Evolutionary conservation across 257 asterid genomes (phyloP).

Genomic region (Nemophila menziesii): DNA sequence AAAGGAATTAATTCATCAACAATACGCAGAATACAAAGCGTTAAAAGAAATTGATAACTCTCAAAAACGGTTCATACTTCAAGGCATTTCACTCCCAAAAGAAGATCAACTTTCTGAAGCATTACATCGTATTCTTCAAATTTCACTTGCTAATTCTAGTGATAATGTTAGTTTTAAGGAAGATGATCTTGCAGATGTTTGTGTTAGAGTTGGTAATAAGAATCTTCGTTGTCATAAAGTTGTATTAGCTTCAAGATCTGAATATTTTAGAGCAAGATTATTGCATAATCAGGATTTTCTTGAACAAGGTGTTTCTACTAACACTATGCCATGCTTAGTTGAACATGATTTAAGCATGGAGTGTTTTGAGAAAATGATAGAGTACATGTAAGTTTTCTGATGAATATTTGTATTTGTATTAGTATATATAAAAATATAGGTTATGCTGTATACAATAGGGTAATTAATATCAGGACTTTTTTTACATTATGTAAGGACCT

Average conservation of each 20-base stretch:
- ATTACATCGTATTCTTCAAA: slow-evolving; percentile 49
- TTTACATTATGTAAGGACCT: no score
- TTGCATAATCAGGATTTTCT: slow-evolving; percentile 63
- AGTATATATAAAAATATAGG: no score
- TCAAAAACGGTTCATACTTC: slow-evolving; percentile 88
- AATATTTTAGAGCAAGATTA: slow-evolving; percentile 81
- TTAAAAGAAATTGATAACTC: slow-evolving; percentile 63
- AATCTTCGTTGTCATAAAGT: slow-evolving; percentile 81
- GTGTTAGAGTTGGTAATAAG: slow-evolving; percentile 57
- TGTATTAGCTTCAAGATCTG: slow-evolving; percentile 82
- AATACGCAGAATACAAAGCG: slow-evolving; percentile 70
- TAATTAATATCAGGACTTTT: no score
- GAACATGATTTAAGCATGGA: slow-evolving; percentile 75
- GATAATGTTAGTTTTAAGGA: slow-evolving; percentile 26
- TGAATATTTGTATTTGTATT: no score
- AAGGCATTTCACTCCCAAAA: slow-evolving; percentile 77
- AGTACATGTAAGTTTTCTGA: slow-evolving; percentile 59
- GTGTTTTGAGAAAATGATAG: slow-evolving; percentile 80
- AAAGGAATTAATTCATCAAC: slow-evolving; percentile 73
- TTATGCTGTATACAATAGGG: no score
- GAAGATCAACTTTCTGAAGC: slow-evolving; percentile 80
- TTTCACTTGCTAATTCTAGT: slow-evolving; percentile 49
- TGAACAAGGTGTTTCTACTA: slow-evolving; percentile 30
- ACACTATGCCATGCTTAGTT: slow-evolving; percentile 59
- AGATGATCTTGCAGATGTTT: slow-evolving; percentile 79